These are phyloP conservation scores for Echinochloa phyllopogon DNA, from an alignment of 176 grass and related monocot species.

Conservation along the genomic window DNA sequence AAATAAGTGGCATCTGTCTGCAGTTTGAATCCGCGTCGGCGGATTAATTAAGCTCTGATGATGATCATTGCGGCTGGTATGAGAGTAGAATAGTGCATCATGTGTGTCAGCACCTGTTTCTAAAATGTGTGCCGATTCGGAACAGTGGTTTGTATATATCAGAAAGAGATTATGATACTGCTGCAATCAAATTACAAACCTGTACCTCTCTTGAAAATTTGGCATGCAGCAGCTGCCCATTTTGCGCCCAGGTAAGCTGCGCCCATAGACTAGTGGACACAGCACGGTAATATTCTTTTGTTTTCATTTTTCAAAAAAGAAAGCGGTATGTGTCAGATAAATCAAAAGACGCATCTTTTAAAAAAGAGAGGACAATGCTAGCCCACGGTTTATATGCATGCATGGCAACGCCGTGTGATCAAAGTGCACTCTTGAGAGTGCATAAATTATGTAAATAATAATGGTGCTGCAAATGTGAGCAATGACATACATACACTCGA, in stretches of 20 bases:
- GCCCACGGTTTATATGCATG: background rate
- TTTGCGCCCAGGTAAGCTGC: too few relatives aligned
- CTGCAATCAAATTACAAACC: background rate
- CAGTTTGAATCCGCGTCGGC: constrained; percentile 4
- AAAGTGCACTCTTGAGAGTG: background rate
- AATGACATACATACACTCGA: background rate
- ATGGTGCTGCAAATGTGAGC: constrained; percentile 14
- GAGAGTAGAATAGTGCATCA: background rate
- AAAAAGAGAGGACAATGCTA: background rate
- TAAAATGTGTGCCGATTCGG: background rate
- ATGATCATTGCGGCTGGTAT: background rate
- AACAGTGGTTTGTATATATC: background rate
- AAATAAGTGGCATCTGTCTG: background rate
- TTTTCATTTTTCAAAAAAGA: background rate
- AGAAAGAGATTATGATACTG: background rate
- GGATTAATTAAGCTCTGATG: background rate
- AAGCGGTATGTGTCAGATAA: background rate
- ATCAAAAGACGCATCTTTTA: background rate
- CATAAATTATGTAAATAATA: background rate
- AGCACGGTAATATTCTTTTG: background rate
- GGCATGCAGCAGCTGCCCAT: background rate
- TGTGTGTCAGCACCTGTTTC: background rate
- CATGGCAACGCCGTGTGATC: background rate
- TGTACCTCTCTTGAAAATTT: background rate
- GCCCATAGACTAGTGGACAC: too few relatives aligned